Percentiles rank a stretch among this genome's conserved stretches.
Conservation (phyloP, 2,329 filamentous ascomycete genomes). For the Cladosporium sp. region DNA sequence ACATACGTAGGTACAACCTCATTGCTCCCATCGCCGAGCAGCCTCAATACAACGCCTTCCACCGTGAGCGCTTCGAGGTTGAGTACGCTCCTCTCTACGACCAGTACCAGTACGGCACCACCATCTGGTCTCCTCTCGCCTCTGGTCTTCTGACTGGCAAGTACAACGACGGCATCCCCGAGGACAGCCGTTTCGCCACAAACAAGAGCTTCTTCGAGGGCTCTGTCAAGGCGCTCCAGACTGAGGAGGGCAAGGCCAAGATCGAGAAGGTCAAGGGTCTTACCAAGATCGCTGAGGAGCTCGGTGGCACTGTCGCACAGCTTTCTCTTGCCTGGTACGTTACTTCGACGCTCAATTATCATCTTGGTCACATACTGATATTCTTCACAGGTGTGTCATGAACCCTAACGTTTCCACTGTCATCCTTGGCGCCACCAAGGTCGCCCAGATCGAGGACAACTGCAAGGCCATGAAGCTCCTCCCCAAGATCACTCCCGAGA, state of each 20-base stretch:
- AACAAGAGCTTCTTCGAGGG: slow-evolving; percentile 60
- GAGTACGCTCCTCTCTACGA: slow-evolving; percentile 60
- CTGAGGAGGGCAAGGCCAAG: slow-evolving; percentile 52
- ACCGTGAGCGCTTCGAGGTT: slow-evolving; percentile 61
- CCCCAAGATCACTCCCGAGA: slow-evolving; percentile 40
- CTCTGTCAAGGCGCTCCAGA: slow-evolving; percentile 54
- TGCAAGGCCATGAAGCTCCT: slow-evolving; percentile 47
- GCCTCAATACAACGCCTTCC: slow-evolving; percentile 62
- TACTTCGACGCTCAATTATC: slow-evolving; percentile 24
- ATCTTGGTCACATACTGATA: not conserved
- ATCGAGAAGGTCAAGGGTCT: slow-evolving; percentile 60
- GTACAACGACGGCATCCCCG: slow-evolving; percentile 64
- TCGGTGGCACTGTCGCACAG: slow-evolving; percentile 51
- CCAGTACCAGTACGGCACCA: slow-evolving; percentile 59
- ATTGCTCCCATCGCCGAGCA: slow-evolving; percentile 57
- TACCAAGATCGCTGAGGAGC: slow-evolving; percentile 51
- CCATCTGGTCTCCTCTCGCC: slow-evolving; percentile 57
- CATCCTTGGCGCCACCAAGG: slow-evolving; percentile 56
- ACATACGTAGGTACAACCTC: slow-evolving; percentile 49
- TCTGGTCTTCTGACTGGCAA: slow-evolving; percentile 62
- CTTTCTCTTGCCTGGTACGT: slow-evolving; percentile 59
- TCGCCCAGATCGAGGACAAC: slow-evolving; percentile 51
- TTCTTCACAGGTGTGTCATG: slow-evolving; percentile 43
- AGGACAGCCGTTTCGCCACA: slow-evolving; percentile 60
- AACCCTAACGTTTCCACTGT: slow-evolving; percentile 60